These are phyloP conservation scores for Talaromyces piceae DNA, from an alignment of 2,329 filamentous ascomycete genomes.

Conservation along the genomic window DNA sequence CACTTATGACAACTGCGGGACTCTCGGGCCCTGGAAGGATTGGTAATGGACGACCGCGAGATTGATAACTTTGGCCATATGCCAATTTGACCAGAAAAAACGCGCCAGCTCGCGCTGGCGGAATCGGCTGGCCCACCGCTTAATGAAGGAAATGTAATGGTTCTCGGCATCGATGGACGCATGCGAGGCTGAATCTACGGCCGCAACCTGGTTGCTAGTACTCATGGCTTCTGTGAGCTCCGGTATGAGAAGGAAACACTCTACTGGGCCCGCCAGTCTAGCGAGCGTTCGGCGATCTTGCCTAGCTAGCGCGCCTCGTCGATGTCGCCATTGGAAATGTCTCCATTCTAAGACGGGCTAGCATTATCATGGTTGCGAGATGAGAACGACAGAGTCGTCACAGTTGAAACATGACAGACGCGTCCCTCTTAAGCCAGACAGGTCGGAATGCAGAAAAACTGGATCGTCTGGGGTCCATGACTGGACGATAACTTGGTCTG, in stretches of 20 bases:
- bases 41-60: not conserved
- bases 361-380: not conserved
- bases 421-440: not conserved
- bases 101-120: not conserved
- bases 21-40: not conserved
- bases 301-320: not conserved
- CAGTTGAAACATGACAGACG: not conserved
- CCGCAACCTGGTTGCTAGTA: not conserved
- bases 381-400: not conserved
- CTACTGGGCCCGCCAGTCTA: not conserved
- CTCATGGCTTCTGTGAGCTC: not conserved
- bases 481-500: not conserved
- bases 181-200: not conserved
- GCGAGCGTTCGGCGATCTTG: not conserved
- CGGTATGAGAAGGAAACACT: not conserved
- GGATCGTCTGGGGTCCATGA: not conserved
- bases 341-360: not conserved
- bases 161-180: not conserved
- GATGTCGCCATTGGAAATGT: not conserved
- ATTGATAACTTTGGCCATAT: not conserved
- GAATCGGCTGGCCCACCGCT: not conserved
- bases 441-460: not conserved
- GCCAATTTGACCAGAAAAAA: not conserved
- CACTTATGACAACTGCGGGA: not conserved
- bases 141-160: not conserved